Evolutionary conservation across 202 grass and related monocot species (phyloP).

Genomic region (Setaria viridis): DNA sequence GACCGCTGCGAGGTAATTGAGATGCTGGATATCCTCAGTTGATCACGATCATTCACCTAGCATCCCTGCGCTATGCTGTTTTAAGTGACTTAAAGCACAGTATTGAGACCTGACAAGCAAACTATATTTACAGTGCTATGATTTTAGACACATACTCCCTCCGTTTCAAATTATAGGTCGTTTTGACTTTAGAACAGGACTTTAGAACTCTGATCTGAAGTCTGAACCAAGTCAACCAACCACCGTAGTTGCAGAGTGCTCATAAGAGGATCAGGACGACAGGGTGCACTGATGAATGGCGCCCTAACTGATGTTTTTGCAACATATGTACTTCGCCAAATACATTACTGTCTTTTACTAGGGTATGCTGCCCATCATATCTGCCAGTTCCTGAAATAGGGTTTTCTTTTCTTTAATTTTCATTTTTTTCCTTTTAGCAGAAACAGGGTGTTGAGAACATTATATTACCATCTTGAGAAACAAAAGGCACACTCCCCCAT

Average conservation of each 20-base stretch:
- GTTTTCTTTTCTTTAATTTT: neutral
- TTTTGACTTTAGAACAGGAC: too few species aligned
- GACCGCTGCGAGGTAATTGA: neutral
- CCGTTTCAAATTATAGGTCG: too few species aligned
- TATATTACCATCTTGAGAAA: neutral
- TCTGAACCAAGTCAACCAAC: neutral
- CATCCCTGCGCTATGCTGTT: neutral
- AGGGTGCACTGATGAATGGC: neutral
- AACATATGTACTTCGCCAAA: neutral
- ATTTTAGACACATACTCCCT: neutral
- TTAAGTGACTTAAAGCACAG: neutral
- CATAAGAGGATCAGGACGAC: neutral
- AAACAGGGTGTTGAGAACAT: neutral
- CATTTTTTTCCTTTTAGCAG: neutral
- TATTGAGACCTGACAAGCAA: neutral
- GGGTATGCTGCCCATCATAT: neutral
- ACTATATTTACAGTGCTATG: neutral
- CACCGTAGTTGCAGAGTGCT: neutral
- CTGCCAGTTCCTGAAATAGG: neutral
- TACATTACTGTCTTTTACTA: neutral
- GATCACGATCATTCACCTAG: neutral
- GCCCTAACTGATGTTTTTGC: neutral
- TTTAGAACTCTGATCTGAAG: neutral
- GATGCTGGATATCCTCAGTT: neutral
- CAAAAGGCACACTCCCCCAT: neutral